Evolutionary conservation across 352 stramenopile species (phyloP), one percentile per base, ranked within the genome.

Genomic region (Thalassiosira delicatula): DNA sequence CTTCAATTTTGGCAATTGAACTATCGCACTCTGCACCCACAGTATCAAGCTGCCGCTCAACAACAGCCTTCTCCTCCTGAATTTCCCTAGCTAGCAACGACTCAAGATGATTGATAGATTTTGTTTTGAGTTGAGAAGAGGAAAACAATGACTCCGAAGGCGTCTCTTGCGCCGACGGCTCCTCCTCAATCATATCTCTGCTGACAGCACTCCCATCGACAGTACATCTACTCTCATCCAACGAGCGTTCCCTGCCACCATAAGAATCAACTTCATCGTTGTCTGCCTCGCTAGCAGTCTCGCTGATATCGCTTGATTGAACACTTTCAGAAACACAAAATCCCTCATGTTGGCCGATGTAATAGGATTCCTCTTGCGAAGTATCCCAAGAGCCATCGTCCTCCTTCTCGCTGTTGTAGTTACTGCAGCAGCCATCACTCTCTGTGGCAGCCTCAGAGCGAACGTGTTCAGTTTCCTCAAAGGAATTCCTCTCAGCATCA

Each of bases 271-370:
- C n/a, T n/a, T n/a, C n/a, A n/a, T n/a, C 49, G 8, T 66, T 35
- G 3, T 72, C 63, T 53, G 19, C 3, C 37, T 72, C 63, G 23
- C 63, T 72, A 14, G 63, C 63, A 37, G 67, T 75, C 67, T 75
- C 67, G 32, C 67, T 75, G 23, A 75, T 75, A 51, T 75, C 67
- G 51, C 67, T 75, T 5, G 44, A 46, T 21, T 75, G 27, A 67
- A 75, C 30, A 56, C 49, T 66, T 23, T 76, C 49, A 37, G 30
- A 76, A 17, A 37, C 21, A 29, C 9, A 21, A 57, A 76, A 76
- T 51, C 67, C 67, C 51, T 76, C 67, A 11, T 54, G 27, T 76
- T 66, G 5, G 19, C 67, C 67, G 67, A 76, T 66, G 46, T 53
- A 76, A 66, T 67, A 73, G 11, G 65, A 73, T 12, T 23, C 14